Conservation (phyloP, 768 basidiomycete genomes). For the Udeniomyces megalosporus region DNA sequence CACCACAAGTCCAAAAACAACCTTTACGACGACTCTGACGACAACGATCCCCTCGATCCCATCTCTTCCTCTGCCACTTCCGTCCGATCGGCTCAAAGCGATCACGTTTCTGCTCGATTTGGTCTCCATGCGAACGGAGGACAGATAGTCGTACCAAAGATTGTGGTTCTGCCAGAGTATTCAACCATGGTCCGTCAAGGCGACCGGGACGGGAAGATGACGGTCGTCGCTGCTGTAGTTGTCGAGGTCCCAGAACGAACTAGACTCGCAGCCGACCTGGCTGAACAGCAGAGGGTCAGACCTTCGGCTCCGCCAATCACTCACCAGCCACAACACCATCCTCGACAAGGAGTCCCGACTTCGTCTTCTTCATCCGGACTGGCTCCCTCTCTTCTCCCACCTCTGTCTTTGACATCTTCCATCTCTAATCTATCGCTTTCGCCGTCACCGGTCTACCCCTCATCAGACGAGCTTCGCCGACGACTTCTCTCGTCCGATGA, state of each 20-base stretch:
- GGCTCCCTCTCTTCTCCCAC: too few species aligned
- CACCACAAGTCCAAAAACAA: constrained; percentile 16
- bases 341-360: background rate
- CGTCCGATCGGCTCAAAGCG: constrained; percentile 32
- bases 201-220: constrained; percentile 43
- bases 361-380: too few species aligned
- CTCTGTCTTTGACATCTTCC: background rate
- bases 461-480: constrained; percentile 74
- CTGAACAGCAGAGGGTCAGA: background rate
- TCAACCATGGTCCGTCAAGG: constrained; percentile 59
- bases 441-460: constrained; percentile 22
- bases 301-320: background rate
- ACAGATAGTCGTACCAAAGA: constrained; percentile 78
- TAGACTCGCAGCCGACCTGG: background rate
- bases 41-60: constrained; percentile 30
- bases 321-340: background rate
- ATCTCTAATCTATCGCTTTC: background rate
- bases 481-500: constrained; percentile 95
- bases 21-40: constrained; percentile 15
- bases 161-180: constrained; percentile 87
- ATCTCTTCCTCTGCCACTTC: constrained; percentile 34
- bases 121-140: constrained; percentile 4
- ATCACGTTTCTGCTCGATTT: constrained; percentile 37
- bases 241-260: constrained; percentile 55
- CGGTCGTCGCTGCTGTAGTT: constrained; percentile 81